Percentiles rank a stretch among this genome's conserved stretches.
Evolutionary conservation across 2,329 filamentous ascomycete species (phyloP).

Genomic region (Talaromyces sp.): DNA sequence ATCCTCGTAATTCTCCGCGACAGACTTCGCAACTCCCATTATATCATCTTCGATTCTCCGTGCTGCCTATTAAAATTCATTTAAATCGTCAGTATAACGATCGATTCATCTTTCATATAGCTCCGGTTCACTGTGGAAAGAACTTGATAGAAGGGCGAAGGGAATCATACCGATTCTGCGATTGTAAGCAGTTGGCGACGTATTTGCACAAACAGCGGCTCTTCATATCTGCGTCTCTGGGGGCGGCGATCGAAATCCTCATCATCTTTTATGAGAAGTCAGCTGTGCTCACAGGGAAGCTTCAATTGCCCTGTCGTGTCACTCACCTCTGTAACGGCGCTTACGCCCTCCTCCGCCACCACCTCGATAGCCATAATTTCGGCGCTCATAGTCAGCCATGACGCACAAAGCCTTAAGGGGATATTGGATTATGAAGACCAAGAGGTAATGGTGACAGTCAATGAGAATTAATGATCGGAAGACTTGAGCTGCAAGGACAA

Average conservation of each 20-base stretch:
- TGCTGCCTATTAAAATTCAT: conserved; percentile 55
- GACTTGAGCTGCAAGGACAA: conserved; percentile 15
- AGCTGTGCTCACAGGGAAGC: conserved; percentile 22
- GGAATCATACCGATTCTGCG: conserved; percentile 67
- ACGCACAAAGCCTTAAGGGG: conserved; percentile 6
- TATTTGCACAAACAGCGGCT: conserved; percentile 70
- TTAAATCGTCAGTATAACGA: conserved; percentile 13
- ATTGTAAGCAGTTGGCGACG: conserved; percentile 78
- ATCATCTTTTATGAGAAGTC: conserved; percentile 60
- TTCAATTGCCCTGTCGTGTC: neutral
- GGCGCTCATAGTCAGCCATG: conserved; percentile 60
- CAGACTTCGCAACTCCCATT: conserved; percentile 70
- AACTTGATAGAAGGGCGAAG: neutral
- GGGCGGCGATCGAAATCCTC: conserved; percentile 74
- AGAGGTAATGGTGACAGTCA: neutral
- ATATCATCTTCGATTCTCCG: conserved; percentile 79
- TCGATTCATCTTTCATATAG: neutral
- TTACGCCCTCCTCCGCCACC: conserved; percentile 62
- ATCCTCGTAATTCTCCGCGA: conserved; percentile 85
- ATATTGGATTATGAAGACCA: conserved; percentile 10
- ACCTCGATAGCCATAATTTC: conserved; percentile 54
- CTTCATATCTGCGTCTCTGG: conserved; percentile 73
- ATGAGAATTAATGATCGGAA: conserved; percentile 1
- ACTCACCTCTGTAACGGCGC: conserved; percentile 74
- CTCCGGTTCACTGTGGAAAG: neutral